Conservation (phyloP, 306 rosid species). For the Lathyrus sativus region DNA sequence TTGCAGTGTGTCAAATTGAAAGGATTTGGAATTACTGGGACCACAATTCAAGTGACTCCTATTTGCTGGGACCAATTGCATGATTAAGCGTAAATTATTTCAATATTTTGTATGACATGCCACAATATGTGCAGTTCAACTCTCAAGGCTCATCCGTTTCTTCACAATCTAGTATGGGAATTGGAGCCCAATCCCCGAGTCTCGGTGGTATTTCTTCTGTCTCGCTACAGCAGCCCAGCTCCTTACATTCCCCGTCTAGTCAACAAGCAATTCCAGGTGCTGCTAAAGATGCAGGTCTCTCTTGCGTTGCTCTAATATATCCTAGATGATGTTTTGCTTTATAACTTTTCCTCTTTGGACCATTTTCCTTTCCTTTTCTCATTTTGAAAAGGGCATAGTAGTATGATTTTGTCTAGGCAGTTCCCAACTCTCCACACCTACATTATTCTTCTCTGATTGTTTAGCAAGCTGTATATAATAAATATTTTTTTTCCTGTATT, state of each 20-base stretch:
- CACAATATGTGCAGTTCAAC: slow-evolving; percentile 67
- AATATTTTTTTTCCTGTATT: not conserved
- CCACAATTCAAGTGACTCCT: no score
- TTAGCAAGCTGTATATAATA: slow-evolving; percentile 14
- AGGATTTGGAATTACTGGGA: no score
- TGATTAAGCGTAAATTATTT: not conserved
- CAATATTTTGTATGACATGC: slow-evolving; percentile 39
- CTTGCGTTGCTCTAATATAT: slow-evolving; percentile 13
- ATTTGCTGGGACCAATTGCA: no score
- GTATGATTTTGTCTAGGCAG: slow-evolving; percentile 9
- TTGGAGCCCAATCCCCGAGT: slow-evolving; percentile 76
- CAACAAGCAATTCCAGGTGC: slow-evolving; percentile 63
- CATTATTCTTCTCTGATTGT: slow-evolving; percentile 11
- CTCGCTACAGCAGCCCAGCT: slow-evolving; percentile 72
- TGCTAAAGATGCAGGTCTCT: slow-evolving; percentile 67
- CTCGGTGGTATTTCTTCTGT: slow-evolving; percentile 65
- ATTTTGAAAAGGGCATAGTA: slow-evolving; percentile 13
- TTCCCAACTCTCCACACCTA: not conserved
- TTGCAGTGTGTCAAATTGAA: no score
- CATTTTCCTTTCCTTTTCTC: slow-evolving; percentile 14
- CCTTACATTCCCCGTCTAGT: slow-evolving; percentile 71
- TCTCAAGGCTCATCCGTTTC: slow-evolving; percentile 71
- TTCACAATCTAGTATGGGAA: slow-evolving; percentile 74
- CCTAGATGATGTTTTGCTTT: slow-evolving; percentile 2
- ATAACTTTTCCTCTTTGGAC: slow-evolving; percentile 17